phyloP scores from a whole-genome alignment of 1,284 basidiomycete species.

The Trichosporon sp. region DNA sequence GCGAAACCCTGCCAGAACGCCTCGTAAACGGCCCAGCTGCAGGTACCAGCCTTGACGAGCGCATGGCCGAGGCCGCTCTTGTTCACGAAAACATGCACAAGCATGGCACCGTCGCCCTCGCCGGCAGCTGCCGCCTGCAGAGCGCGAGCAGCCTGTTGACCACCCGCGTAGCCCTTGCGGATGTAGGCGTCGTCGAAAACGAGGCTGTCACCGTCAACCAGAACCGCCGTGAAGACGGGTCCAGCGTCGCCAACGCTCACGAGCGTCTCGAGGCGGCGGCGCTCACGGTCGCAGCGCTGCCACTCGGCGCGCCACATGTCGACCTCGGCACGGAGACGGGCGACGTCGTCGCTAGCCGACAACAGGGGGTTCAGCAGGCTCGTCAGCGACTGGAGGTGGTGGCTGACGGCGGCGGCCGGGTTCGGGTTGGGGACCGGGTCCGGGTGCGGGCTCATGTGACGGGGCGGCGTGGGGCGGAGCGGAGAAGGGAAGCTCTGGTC shows the following conservation, averaged over 20 bases:
- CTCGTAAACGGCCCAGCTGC: slow-evolving; percentile 42
- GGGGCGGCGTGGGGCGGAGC: slow-evolving; percentile 25
- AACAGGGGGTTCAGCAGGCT: slow-evolving; percentile 37
- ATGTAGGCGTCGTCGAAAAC: slow-evolving; percentile 46
- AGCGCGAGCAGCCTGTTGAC: slow-evolving; percentile 44
- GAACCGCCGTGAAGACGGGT: slow-evolving; percentile 42
- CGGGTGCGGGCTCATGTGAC: slow-evolving; percentile 9
- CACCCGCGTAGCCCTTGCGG: slow-evolving; percentile 45
- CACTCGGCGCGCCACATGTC: slow-evolving; percentile 47
- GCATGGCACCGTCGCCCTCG: slow-evolving; percentile 22
- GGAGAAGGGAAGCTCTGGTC: slow-evolving; percentile 29
- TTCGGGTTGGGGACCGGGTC: slow-evolving; percentile 22
- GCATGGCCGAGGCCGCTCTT: slow-evolving; percentile 45
- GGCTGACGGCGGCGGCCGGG: slow-evolving; percentile 30
- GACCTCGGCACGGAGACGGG: slow-evolving; percentile 50
- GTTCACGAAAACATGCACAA: slow-evolving; percentile 53
- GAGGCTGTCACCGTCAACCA: slow-evolving; percentile 51
- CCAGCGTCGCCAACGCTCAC: slow-evolving; percentile 36
- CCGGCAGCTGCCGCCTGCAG: slow-evolving; percentile 39
- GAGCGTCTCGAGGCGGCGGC: slow-evolving; percentile 38
- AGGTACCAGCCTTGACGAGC: slow-evolving; percentile 49
- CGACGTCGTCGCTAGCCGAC: slow-evolving; percentile 40
- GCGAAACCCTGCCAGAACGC: slow-evolving; percentile 52
- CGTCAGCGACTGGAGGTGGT: slow-evolving; percentile 39
- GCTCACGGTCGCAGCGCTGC: slow-evolving; percentile 42